Base-by-base conservation (phyloP, 2,329 filamentous ascomycete species). In the Exophiala viscosa region DNA sequence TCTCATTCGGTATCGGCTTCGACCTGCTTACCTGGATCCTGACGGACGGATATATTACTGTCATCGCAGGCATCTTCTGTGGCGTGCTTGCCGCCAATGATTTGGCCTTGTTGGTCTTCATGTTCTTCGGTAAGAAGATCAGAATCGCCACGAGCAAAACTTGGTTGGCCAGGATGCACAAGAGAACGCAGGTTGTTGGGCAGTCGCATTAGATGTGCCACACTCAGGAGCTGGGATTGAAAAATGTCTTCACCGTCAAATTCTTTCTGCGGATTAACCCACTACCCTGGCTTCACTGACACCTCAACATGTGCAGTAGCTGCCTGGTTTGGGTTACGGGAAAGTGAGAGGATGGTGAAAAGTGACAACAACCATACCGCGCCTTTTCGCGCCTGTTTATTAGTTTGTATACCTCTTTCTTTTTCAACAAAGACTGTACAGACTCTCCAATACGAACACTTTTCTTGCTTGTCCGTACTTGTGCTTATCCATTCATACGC, bases 1-100 rank as follows among this genome's bases (percentile, higher is more conserved):
- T 80, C 46, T 77, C 73, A 50, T 81, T 80, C 55, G 77, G 76
- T 1, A 73, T 80, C 65, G 74, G 75, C 3, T 66, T 76, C 46
- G 70, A 78, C 50, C 66, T 80, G 46, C 64, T 80, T 13, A 71
- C 78, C 52, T 81, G 77, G 77, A 73, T 80, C 18, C 52, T 70
- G 50, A 55, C 71, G 45, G 68, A 67, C n/a, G 77, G 78, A 3
- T 80, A 79, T 57, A 71, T 70, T 1, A 72, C 73, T 1, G 74
- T 79, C n/a, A 80, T 80, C 45, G 68, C 72, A 3, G 77, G 76
- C 1, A 75, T 74, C 2, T 80, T 80, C 56, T 67, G 72, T 15
- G 71, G 67, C 7, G 67, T 80, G n/a, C 58, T 80, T 45, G 64
- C 78, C 31, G 70, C 66, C 4, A 80, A 80, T 62, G 79, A 80